Conservation (phyloP, 2,329 filamentous ascomycete species). For the Parasarocladium wereldwijsianum region DNA sequence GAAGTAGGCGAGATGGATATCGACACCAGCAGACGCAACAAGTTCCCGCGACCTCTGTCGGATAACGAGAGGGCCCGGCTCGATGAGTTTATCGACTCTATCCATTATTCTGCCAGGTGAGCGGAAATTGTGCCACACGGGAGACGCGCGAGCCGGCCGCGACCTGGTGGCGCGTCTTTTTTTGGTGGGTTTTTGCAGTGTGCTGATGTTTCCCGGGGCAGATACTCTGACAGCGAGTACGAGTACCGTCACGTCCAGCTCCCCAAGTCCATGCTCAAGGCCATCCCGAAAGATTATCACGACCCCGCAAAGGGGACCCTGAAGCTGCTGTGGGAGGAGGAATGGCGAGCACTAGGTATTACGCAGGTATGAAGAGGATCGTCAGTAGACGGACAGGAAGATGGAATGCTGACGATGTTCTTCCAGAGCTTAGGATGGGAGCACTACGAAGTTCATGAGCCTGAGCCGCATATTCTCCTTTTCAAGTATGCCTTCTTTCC, state of each 20-base stretch:
- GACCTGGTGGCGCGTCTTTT: too few relatives aligned
- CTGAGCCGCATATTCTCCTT: slow-evolving; percentile 92
- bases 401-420: neutral
- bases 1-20: too few relatives aligned
- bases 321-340: slow-evolving; percentile 95
- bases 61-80: slow-evolving; percentile 71
- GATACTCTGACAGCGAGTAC: slow-evolving; percentile 83
- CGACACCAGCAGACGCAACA: slow-evolving; percentile 75
- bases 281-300: slow-evolving; percentile 88
- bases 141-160: too few relatives aligned
- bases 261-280: slow-evolving; percentile 96
- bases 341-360: slow-evolving; percentile 94
- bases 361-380: slow-evolving; percentile 56
- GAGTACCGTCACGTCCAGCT: slow-evolving; percentile 98
- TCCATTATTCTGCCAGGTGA: slow-evolving; percentile 89
- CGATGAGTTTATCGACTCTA: slow-evolving; percentile 83
- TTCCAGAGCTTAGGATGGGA: slow-evolving; percentile 91
- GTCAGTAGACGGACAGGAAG: neutral
- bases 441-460: slow-evolving; percentile 98
- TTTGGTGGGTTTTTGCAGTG: too few relatives aligned
- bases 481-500: slow-evolving; percentile 67
- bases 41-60: slow-evolving; percentile 63
- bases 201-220: slow-evolving; percentile 22
- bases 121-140: slow-evolving; percentile 10
- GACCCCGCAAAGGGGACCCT: slow-evolving; percentile 79